These are phyloP conservation scores for Naganishia cerealis DNA, from an alignment of 1,284 basidiomycete genomes.

Conservation along the genomic window DNA sequence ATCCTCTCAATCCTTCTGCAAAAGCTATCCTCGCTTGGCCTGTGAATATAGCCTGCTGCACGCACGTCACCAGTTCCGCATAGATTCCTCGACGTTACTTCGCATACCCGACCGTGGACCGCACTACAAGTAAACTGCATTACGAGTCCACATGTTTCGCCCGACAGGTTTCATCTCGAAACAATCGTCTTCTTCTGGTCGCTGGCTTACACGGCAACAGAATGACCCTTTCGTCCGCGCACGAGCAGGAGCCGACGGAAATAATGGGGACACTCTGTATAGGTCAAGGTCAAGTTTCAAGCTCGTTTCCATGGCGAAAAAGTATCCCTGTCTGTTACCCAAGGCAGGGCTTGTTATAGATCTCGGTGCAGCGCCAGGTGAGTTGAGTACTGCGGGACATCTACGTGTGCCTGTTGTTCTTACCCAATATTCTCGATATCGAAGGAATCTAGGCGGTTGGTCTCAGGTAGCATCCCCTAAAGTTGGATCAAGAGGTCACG, in stretches of 20 bases:
- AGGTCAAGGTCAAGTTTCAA: conserved; percentile 83
- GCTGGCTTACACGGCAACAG: conserved; percentile 52
- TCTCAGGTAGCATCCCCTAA: conserved; percentile 69
- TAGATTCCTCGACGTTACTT: too few relatives aligned
- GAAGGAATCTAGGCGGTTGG: conserved; percentile 63
- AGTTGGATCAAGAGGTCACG: conserved; percentile 30
- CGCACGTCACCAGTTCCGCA: too few relatives aligned
- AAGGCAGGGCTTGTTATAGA: conserved; percentile 65
- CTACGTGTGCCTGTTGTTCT: background rate
- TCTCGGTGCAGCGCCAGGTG: conserved; percentile 75
- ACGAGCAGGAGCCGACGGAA: conserved; percentile 30
- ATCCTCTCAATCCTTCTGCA: too few relatives aligned
- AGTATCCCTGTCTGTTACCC: conserved; percentile 57
- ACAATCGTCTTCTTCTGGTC: conserved; percentile 43
- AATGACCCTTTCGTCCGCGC: conserved; percentile 50
- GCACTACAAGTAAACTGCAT: too few relatives aligned
- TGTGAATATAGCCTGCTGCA: too few relatives aligned
- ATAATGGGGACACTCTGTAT: conserved; percentile 54
- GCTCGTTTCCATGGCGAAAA: conserved; percentile 55
- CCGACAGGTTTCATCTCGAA: conserved; percentile 12
- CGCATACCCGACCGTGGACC: too few relatives aligned
- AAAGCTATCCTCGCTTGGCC: too few relatives aligned
- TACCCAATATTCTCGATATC: background rate
- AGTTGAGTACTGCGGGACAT: background rate
- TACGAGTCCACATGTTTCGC: background rate